These are phyloP conservation scores for Mycena leptocephala DNA, from an alignment of 768 basidiomycete species.

Conservation along the genomic window DNA sequence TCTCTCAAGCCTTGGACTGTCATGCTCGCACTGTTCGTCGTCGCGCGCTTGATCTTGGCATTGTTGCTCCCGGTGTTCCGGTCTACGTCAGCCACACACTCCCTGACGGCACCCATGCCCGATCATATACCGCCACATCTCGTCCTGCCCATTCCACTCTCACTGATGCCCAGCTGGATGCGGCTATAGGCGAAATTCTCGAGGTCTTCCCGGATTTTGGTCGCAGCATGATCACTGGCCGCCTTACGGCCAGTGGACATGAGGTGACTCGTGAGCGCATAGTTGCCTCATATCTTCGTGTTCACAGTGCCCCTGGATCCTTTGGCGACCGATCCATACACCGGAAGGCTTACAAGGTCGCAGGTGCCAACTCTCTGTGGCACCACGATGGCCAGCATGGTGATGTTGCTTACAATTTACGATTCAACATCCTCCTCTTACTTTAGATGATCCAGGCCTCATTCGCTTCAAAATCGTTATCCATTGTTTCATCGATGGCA, in stretches of 20 bases:
- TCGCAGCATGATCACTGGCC: conserved; percentile 42
- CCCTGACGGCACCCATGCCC: not conserved
- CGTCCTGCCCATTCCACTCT: conserved; percentile 31
- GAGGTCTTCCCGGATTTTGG: conserved; percentile 45
- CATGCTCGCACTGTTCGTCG: conserved; percentile 20
- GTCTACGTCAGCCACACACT: conserved; percentile 6
- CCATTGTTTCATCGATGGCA: conserved; percentile 59
- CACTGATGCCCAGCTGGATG: conserved; percentile 43
- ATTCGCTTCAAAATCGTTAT: conserved; percentile 48
- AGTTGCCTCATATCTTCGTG: conserved; percentile 30
- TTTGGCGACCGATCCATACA: conserved; percentile 46
- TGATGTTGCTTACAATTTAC: conserved; percentile 2
- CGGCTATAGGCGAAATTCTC: conserved; percentile 35
- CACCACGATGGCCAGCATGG: conserved; percentile 58
- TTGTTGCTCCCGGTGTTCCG: conserved; percentile 20
- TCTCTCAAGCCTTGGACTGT: not conserved
- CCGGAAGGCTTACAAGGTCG: conserved; percentile 48
- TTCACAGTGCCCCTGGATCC: conserved; percentile 38
- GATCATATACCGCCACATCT: not conserved
- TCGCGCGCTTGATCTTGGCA: conserved; percentile 27
- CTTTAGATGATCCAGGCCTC: conserved; percentile 32
- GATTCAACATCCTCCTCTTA: not conserved
- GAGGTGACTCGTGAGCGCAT: conserved; percentile 38
- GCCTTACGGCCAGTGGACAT: conserved; percentile 37
- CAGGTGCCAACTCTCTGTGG: conserved; percentile 55